A percentile compares a stretch with the other conserved stretches of the same genome.
phyloP scores from a whole-genome alignment of 2,329 filamentous ascomycete genomes.

The Epichloe sylvatica region DNA sequence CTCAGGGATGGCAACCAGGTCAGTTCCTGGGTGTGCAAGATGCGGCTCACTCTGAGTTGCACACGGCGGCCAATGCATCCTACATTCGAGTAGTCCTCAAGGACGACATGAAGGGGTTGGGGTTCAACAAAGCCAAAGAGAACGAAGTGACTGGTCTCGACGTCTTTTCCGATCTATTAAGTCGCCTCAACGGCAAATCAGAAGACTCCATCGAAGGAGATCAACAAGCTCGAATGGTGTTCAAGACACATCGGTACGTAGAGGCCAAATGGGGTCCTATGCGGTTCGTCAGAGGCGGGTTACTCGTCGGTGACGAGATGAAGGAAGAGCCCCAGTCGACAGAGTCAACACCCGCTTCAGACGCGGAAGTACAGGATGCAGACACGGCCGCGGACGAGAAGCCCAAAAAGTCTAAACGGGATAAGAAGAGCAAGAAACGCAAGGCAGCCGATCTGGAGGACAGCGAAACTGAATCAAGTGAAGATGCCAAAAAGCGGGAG shows the following conservation, averaged over 20 bases:
- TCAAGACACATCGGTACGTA: conserved; percentile 60
- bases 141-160: conserved; percentile 75
- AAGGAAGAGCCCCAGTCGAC: conserved; percentile 20
- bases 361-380: conserved; percentile 5
- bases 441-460: conserved; percentile 29
- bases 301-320: conserved; percentile 45
- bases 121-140: conserved; percentile 61
- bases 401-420: conserved; percentile 21
- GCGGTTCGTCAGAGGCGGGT: conserved; percentile 77
- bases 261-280: conserved; percentile 65
- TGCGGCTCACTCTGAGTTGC: conserved; percentile 59
- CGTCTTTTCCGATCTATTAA: conserved; percentile 73
- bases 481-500: conserved; percentile 18
- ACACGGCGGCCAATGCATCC: conserved; percentile 67
- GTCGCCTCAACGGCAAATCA: conserved; percentile 76
- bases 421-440: conserved; percentile 36
- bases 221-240: conserved; percentile 50
- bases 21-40: conserved; percentile 66
- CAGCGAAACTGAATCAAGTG: conserved; percentile 2
- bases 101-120: conserved; percentile 82
- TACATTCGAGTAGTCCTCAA: conserved; percentile 78
- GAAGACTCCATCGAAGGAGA: conserved; percentile 60
- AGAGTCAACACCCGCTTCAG: conserved; percentile 5
- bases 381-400: conserved; percentile 10
- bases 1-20: conserved; percentile 85